Conservation (phyloP, 805 yeast species). For the Candida sanyiensis region DNA sequence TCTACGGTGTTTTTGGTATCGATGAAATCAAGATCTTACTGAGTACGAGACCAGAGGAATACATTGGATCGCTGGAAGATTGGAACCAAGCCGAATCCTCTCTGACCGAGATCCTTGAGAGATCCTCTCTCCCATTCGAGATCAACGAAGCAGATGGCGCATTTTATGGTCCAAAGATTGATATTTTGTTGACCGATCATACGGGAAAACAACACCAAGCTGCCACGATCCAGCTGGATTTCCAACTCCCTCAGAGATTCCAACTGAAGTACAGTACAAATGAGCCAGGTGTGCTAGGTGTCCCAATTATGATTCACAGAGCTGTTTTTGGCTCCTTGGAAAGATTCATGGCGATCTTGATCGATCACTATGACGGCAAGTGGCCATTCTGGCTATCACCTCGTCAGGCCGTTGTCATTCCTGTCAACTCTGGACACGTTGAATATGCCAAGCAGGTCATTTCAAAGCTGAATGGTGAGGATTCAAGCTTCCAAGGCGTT, state of each 20-base stretch:
- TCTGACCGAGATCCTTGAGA: conserved; percentile 53
- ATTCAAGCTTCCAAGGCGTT: conserved; percentile 31
- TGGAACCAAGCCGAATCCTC: conserved; percentile 83
- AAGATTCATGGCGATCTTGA: conserved; percentile 81
- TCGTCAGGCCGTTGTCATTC: conserved; percentile 79
- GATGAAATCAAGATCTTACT: conserved; percentile 52
- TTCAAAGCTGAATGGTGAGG: conserved; percentile 42
- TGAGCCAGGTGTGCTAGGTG: conserved; percentile 44
- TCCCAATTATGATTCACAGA: conserved; percentile 93
- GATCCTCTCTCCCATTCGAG: conserved; percentile 54
- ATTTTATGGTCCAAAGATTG: conserved; percentile 94
- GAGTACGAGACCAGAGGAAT: conserved; percentile 84
- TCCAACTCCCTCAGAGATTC: conserved; percentile 86
- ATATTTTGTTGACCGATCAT: conserved; percentile 74
- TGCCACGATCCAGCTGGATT: conserved; percentile 92
- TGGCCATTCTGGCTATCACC: conserved; percentile 99
- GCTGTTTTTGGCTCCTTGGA: conserved; percentile 95
- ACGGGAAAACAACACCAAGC: conserved; percentile 82
- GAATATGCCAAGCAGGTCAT: conserved; percentile 49
- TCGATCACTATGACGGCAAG: conserved; percentile 85
- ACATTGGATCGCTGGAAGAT: conserved; percentile 65
- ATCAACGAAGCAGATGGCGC: conserved; percentile 94
- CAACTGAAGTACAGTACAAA: conserved; percentile 57
- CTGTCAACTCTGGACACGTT: conserved; percentile 61
- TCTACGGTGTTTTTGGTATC: conserved; percentile 54